Percentiles rank a stretch among this genome's conserved stretches.
phyloP scores from a whole-genome alignment of 805 yeast species.

The Pachysolen tannophilus region DNA sequence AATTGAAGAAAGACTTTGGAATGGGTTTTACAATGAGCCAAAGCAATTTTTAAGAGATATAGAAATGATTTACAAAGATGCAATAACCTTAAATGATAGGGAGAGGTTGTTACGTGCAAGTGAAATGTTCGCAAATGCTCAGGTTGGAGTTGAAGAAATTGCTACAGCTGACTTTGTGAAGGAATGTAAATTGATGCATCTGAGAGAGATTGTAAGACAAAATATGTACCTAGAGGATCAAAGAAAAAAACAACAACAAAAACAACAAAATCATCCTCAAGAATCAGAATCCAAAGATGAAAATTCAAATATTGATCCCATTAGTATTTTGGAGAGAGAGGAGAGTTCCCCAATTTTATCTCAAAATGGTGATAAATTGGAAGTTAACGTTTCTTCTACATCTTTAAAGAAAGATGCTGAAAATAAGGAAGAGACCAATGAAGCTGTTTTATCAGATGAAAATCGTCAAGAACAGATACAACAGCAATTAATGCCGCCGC shows the following conservation, averaged over 20 bases:
- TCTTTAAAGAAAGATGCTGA: conserved; percentile 12
- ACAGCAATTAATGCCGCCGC: neutral
- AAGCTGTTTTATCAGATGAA: conserved; percentile 6
- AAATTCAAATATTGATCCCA: no score
- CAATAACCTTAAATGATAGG: conserved; percentile 67
- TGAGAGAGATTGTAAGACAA: conserved; percentile 54
- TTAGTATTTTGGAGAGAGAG: conserved; percentile 1
- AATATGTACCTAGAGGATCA: conserved; percentile 23
- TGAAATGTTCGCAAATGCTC: conserved; percentile 95
- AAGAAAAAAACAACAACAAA: no score
- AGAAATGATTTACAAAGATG: conserved; percentile 75
- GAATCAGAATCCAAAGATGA: neutral
- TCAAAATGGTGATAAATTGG: no score
- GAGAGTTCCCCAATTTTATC: no score
- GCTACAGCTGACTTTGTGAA: conserved; percentile 60
- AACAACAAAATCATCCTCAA: no score
- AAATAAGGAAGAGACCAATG: conserved; percentile 1
- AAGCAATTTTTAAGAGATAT: conserved; percentile 81
- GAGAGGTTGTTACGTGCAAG: conserved; percentile 77
- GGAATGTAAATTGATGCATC: conserved; percentile 68
- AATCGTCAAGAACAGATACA: conserved; percentile 11
- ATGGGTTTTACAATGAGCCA: conserved; percentile 91
- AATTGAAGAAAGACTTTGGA: conserved; percentile 93
- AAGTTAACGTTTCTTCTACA: conserved; percentile 1
- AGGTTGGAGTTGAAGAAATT: conserved; percentile 90